Percentiles rank a stretch among this genome's conserved stretches.
Conservation (phyloP, 2,329 filamentous ascomycete genomes). For the Fusarium metavorans region DNA sequence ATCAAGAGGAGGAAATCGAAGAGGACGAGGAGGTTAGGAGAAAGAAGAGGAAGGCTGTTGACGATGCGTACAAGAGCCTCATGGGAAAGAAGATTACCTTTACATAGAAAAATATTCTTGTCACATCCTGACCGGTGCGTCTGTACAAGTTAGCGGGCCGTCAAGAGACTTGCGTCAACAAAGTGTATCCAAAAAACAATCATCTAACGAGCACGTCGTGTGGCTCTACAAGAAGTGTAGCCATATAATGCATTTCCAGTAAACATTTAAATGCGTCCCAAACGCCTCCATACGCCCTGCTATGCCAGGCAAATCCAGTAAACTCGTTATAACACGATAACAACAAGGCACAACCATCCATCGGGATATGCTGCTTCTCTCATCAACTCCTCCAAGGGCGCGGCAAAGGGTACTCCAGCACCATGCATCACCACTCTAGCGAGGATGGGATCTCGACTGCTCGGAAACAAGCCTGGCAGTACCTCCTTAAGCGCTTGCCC, state of each 20-base stretch:
- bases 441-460: constrained; percentile 83
- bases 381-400: constrained; percentile 85
- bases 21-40: constrained; percentile 60
- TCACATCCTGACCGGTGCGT: neutral
- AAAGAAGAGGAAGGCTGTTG: constrained; percentile 80
- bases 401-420: constrained; percentile 81
- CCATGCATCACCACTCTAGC: constrained; percentile 90
- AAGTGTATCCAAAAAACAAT: constrained; percentile 4
- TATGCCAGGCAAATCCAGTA: constrained; percentile 6
- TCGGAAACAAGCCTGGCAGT: constrained; percentile 87
- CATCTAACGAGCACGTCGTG: neutral
- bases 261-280: neutral
- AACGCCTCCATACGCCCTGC: constrained; percentile 33
- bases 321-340: constrained; percentile 71
- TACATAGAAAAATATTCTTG: constrained; percentile 41
- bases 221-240: constrained; percentile 1
- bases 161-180: neutral
- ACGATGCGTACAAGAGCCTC: constrained; percentile 83
- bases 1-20: constrained; percentile 57
- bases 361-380: constrained; percentile 88
- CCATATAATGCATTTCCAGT: constrained; percentile 1
- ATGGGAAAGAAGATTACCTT: constrained; percentile 80
- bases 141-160: constrained; percentile 1
- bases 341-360: constrained; percentile 88
- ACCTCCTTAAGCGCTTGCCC: constrained; percentile 81